Evolutionary conservation across 306 rosid genomes (phyloP).

Genomic region (Mucuna pruriens): DNA sequence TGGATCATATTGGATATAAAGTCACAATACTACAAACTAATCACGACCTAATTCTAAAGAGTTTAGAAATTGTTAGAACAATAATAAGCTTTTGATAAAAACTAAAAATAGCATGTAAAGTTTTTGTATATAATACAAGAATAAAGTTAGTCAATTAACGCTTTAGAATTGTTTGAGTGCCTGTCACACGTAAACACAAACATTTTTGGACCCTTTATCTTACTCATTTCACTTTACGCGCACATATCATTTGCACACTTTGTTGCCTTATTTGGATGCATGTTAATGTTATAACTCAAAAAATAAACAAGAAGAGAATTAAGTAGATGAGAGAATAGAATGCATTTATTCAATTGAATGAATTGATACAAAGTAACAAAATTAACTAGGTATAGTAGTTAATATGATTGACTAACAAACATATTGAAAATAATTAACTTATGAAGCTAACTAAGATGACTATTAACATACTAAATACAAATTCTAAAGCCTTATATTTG

Average conservation of each 20-base stretch:
- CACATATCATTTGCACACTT: slow-evolving; percentile 25
- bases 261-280: not conserved
- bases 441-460: too few relatives aligned
- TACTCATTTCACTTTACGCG: slow-evolving; percentile 7
- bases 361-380: not conserved
- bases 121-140: not conserved
- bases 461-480: too few relatives aligned
- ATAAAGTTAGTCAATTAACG: slow-evolving; percentile 37
- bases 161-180: slow-evolving; percentile 30
- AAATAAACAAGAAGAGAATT: not conserved
- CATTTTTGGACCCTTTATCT: slow-evolving; percentile 8
- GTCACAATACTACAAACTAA: not conserved
- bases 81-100: slow-evolving; percentile 6
- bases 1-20: not conserved
- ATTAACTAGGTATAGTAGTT: too few relatives aligned
- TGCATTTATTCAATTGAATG: too few relatives aligned
- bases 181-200: slow-evolving; percentile 19
- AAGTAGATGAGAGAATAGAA: not conserved
- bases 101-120: not conserved
- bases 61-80: not conserved
- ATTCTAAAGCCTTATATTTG: too few relatives aligned
- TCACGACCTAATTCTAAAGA: not conserved
- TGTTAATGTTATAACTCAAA: not conserved
- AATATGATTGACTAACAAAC: too few relatives aligned
- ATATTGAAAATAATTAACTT: too few relatives aligned